These are phyloP conservation scores for Alternaria triticina DNA, from an alignment of 2,329 filamentous ascomycete species.

Conservation along the genomic window DNA sequence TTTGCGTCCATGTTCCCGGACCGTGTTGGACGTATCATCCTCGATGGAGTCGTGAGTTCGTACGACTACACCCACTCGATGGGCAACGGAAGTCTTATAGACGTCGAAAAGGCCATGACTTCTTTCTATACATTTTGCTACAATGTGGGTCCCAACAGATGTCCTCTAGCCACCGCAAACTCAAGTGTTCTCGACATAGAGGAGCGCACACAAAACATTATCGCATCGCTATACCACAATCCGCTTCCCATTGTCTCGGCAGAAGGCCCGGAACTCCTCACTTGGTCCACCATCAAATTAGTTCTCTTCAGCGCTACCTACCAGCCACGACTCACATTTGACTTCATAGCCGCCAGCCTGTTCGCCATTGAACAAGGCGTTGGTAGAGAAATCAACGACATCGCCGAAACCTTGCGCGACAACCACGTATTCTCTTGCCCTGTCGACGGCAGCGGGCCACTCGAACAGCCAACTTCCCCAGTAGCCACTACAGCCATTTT, in stretches of 20 bases:
- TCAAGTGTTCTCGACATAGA: conserved; percentile 46
- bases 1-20: conserved; percentile 50
- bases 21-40: conserved; percentile 41
- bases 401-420: conserved; percentile 22
- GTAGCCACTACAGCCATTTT: conserved; percentile 42
- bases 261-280: conserved; percentile 44
- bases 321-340: conserved; percentile 43
- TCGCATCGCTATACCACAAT: conserved; percentile 49
- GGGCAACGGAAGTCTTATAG: conserved; percentile 50
- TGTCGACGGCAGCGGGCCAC: conserved; percentile 23
- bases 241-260: conserved; percentile 46
- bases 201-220: conserved; percentile 38
- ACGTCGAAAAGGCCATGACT: conserved; percentile 53
- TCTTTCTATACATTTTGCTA: conserved; percentile 56
- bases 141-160: conserved; percentile 48
- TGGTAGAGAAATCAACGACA: conserved; percentile 29
- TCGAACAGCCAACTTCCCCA: neutral
- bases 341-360: conserved; percentile 43
- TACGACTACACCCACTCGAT: conserved; percentile 45
- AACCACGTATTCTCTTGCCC: conserved; percentile 38
- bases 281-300: conserved; percentile 49
- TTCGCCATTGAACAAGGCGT: conserved; percentile 39
- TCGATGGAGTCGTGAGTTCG: conserved; percentile 56
- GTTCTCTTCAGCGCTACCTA: conserved; percentile 49
- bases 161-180: conserved; percentile 47